Base-by-base conservation (phyloP, 2,329 filamentous ascomycete species). In the Sarocladium brachiariae region DNA sequence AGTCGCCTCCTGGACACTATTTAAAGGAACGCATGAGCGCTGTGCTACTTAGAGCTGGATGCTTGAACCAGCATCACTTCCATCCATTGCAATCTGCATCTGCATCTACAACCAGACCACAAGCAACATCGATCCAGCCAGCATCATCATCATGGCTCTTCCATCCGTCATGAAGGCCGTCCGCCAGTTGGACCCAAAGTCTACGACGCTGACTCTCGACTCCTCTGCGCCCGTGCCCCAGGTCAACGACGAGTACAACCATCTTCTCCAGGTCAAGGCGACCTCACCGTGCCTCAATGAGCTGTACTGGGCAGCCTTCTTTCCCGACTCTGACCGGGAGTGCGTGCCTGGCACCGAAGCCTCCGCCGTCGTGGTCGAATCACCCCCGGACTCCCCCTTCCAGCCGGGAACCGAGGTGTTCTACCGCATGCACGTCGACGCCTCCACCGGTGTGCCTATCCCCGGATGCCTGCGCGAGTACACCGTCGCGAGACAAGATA, bases 331-430 rank as follows among this genome's bases (percentile, higher is more conserved):
- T 6, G 55, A 56, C 49, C 57, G 57, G 50, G 53, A 54, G 11
- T 61, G 60, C 25, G 59, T 65, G 1, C 62, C 64, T 1, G 61
- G 69, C 37, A 65, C 67, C 34, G 70, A 72, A 50, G 57, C 70
- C 18, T 59, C 67, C 0, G 70, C 69, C 8, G 62, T 59, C 2
- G 68, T 73, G 10, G 58, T 67, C 11, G 50, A 54, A 1, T 57
- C 64, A 1, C 59, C 65, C 0, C 39, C 53, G 0, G 37, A 13
- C 24, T 49, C 13, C 64, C 57, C 24, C 63, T 72, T 72, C 55
- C 57, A 59, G 11, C 48, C 58, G 1, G 70, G 67, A 3, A 62
- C 66, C 46, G 59, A 65, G 49, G 63, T 70, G 18, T 70, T 62
- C 51, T 64, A 58, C 24, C 63, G 65, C 33, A 60, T 62, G 24